Base-by-base conservation (phyloP, 2,329 filamentous ascomycete genomes). In the Calonectria pseudoreteaudii region DNA sequence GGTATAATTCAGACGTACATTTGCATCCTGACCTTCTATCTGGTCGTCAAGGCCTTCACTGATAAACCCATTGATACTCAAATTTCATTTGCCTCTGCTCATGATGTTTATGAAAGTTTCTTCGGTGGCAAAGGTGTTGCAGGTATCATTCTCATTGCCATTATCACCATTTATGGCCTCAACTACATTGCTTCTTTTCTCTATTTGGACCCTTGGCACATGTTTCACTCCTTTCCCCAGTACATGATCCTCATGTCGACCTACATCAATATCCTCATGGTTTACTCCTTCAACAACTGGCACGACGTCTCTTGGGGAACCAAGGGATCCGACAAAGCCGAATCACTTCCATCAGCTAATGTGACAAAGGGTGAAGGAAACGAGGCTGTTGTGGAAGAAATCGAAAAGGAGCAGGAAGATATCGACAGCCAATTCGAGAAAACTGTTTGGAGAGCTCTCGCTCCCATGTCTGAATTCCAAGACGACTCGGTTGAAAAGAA, bases 261-360 rank as follows among this genome's bases (percentile, higher is more conserved):
- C 4, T 70, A 70, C n/a, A 64, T 70, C 49, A 70, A 70, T 13
- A 70, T 70, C 11, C 47, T 70, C 5, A 70, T 65, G 47, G 58
- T 70, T 14, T 70, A 70, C 36, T 52, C 68, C 28, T 70, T 70
- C 14, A 65, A 66, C 47, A 70, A 70, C 49, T 70, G 58, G 68
- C 68, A 70, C 10, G 68, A 70, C 4, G 58, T 65, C 2, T 70
- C 68, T 2, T 70, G 58, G 58, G 68, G 68, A 47, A 70, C 68
- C 3, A 70, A 70, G n/a, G 58, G 58, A 13, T 70, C 68, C 30
- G 68, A 70, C 38, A 56, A 70, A 13, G 28, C 58, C 3, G 68
- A 70, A 13, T 49, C 68, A 2, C 58, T 66, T 47, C 68, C 68
- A 16, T 70, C 68, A 6, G 58, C 68, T 9, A 28, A 70, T 34